Percentiles rank a stretch among this genome's conserved stretches.
Evolutionary conservation across 495 filamentous ascomycete species (phyloP).

Genomic region (Aspergillus baeticus): DNA sequence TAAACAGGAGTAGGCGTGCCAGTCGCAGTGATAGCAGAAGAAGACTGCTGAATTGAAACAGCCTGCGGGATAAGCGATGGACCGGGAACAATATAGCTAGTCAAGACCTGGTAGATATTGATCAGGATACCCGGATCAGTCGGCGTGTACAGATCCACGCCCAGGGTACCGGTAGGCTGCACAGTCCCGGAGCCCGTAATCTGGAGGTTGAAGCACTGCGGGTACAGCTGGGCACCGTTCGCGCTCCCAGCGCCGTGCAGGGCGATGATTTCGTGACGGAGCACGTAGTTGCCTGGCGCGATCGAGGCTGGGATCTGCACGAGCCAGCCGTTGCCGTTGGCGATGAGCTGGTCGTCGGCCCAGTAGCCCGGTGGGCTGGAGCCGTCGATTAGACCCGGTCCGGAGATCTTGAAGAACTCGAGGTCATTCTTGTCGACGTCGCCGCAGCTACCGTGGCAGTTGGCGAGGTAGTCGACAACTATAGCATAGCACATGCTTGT

Average conservation of each 20-base stretch:
- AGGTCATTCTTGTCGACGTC: conserved; percentile 55
- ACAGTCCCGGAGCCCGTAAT: conserved; percentile 59
- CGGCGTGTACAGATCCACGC: conserved; percentile 53
- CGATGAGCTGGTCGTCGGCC: conserved; percentile 59
- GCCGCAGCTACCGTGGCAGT: conserved; percentile 59
- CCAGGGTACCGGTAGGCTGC: conserved; percentile 47
- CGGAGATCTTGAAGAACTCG: conserved; percentile 68
- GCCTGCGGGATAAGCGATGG: conserved; percentile 25
- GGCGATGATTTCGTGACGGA: conserved; percentile 71
- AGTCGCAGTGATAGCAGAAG: conserved; percentile 13
- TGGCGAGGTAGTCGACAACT: conserved; percentile 66
- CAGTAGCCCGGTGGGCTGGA: conserved; percentile 49
- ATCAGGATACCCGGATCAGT: conserved; percentile 57
- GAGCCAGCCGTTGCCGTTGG: conserved; percentile 61
- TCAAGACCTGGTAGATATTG: conserved; percentile 53
- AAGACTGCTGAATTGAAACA: neutral
- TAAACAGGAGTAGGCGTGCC: conserved; percentile 2
- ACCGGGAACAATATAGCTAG: conserved; percentile 47
- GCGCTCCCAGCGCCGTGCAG: conserved; percentile 54
- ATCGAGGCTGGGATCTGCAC: conserved; percentile 61
- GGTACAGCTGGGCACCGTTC: conserved; percentile 68
- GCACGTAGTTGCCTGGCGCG: conserved; percentile 63
- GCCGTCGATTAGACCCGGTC: conserved; percentile 51
- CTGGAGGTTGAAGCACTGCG: conserved; percentile 67
- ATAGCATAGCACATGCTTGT: no score